Percentiles rank a stretch among this genome's conserved stretches.
Evolutionary conservation across 352 stramenopile species (phyloP).

Genomic region (Thalassiosira hispida): DNA sequence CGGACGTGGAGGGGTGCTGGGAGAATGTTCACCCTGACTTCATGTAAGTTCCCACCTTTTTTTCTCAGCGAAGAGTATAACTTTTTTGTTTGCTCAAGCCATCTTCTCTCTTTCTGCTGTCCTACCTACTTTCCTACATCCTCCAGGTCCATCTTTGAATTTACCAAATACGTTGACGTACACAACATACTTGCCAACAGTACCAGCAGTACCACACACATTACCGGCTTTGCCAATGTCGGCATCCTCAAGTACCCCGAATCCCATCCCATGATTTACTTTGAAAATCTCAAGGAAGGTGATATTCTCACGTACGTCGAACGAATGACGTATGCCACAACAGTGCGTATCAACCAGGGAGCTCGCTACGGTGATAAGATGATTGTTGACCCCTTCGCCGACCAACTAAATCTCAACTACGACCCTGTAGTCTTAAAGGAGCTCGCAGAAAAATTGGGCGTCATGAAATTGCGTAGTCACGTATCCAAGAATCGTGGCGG

Average conservation of each 20-base stretch:
- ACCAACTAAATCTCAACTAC: constrained; percentile 36
- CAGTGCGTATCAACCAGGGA: constrained; percentile 45
- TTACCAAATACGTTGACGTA: constrained; percentile 46
- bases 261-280: constrained; percentile 47
- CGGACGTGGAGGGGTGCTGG: constrained; percentile 59
- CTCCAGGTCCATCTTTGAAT: constrained; percentile 57
- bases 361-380: constrained; percentile 58
- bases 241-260: constrained; percentile 56
- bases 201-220: constrained; percentile 21
- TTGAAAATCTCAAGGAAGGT: constrained; percentile 41
- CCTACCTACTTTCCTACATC: not conserved
- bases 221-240: constrained; percentile 35
- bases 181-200: constrained; percentile 37
- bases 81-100: not conserved
- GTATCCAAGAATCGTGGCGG: constrained; percentile 48
- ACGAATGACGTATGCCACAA: constrained; percentile 40
- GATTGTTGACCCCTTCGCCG: constrained; percentile 57
- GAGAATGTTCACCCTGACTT: constrained; percentile 67
- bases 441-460: constrained; percentile 36
- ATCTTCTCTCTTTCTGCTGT: too few species aligned
- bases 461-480: constrained; percentile 39
- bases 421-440: constrained; percentile 33
- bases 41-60: constrained; percentile 54
- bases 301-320: constrained; percentile 21
- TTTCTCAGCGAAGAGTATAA: not conserved